Conservation (phyloP, 257 asterid genomes). For the Petunia secreta region DNA sequence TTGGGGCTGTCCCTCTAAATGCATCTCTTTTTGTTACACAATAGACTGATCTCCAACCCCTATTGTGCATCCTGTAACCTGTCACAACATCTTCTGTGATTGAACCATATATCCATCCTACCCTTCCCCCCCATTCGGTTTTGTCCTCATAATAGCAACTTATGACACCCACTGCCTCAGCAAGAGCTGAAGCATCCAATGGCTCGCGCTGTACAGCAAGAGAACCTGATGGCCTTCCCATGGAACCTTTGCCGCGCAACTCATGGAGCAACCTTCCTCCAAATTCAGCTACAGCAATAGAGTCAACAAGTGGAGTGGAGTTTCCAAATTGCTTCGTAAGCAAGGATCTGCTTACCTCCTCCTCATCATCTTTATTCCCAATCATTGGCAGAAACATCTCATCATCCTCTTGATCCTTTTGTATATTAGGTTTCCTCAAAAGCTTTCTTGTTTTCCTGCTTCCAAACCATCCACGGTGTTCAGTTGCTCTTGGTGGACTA, state of each 20-base stretch:
- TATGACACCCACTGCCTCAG: conserved; percentile 82
- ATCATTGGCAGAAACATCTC: conserved; percentile 64
- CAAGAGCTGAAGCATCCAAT: conserved; percentile 73
- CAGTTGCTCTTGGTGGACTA: conserved; percentile 91
- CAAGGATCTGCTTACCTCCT: conserved; percentile 46
- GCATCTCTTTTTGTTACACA: conserved; percentile 87
- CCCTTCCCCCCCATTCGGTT: conserved; percentile 92
- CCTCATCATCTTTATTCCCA: conserved; percentile 53
- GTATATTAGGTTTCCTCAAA: conserved; percentile 45
- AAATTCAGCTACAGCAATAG: conserved; percentile 85
- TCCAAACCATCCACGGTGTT: conserved; percentile 88
- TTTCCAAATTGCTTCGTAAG: conserved; percentile 74
- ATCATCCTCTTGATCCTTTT: conserved; percentile 44
- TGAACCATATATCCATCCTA: conserved; percentile 95
- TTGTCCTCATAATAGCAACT: conserved; percentile 87
- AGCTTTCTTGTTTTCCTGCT: conserved; percentile 55
- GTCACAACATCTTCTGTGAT: conserved; percentile 93
- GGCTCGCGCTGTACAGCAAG: conserved; percentile 90
- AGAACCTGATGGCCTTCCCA: conserved; percentile 82
- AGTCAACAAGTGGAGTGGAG: conserved; percentile 65
- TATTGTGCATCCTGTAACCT: conserved; percentile 87
- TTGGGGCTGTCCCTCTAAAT: conserved; percentile 96
- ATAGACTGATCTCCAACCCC: conserved; percentile 90
- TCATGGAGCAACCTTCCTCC: conserved; percentile 84
- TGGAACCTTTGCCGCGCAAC: conserved; percentile 71